Evolutionary conservation across 495 filamentous ascomycete genomes (phyloP).

Genomic region (Xylaria sp.): DNA sequence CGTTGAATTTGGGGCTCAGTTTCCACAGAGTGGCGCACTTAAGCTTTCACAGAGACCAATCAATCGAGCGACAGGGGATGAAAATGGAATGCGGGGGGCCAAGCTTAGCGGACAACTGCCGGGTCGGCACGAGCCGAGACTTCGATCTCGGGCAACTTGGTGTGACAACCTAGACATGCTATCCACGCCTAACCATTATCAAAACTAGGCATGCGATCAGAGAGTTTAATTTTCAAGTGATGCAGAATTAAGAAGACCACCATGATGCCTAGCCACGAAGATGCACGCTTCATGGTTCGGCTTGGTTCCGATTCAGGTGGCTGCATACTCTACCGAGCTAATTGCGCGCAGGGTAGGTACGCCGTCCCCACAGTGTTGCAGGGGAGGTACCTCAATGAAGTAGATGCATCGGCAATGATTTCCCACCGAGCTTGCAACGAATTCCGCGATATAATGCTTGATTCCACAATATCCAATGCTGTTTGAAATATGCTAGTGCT

Average conservation of each 20-base stretch:
- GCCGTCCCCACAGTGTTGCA: background rate
- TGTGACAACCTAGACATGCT: background rate
- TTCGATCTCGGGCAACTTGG: background rate
- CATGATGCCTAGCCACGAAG: background rate
- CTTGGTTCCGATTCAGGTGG: background rate
- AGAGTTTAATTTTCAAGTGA: background rate
- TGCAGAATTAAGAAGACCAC: background rate
- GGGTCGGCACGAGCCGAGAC: constrained; percentile 26
- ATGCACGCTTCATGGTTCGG: background rate
- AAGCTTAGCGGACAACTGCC: constrained; percentile 3
- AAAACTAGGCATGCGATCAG: background rate
- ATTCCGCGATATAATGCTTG: background rate
- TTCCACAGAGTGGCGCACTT: background rate
- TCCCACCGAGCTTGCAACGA: background rate
- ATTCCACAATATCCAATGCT: background rate
- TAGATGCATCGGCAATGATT: background rate
- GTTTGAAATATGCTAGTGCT: background rate
- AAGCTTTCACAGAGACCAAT: constrained; percentile 16
- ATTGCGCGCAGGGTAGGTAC: background rate
- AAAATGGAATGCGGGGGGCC: constrained; percentile 24
- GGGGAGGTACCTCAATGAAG: background rate
- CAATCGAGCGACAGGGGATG: constrained; percentile 5
- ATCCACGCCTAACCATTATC: background rate
- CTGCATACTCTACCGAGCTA: background rate
- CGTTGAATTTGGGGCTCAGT: constrained; percentile 7